These are phyloP conservation scores for Allomyces javanicus DNA, from an alignment of 192 early-diverging fungal species.

Conservation along the genomic window DNA sequence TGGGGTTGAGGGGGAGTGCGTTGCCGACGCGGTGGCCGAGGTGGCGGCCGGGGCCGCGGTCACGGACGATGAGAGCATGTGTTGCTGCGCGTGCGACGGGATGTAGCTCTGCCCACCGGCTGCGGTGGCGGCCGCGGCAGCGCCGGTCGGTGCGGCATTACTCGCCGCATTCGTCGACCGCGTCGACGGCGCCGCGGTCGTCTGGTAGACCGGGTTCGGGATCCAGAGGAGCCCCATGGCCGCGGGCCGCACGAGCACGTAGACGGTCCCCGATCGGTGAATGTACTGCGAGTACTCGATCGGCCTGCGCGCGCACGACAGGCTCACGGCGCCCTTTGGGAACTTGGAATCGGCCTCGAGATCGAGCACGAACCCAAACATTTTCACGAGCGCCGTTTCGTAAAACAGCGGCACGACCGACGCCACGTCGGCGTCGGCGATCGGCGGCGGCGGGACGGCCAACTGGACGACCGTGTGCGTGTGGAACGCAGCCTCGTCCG, in stretches of 20 bases:
- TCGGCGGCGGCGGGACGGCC: constrained; percentile 36
- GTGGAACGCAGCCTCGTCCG: constrained; percentile 80
- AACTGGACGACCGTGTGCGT: constrained; percentile 45
- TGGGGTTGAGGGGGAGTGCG: too few relatives aligned
- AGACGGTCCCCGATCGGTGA: constrained; percentile 73
- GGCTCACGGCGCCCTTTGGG: constrained; percentile 31
- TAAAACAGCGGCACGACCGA: constrained; percentile 29
- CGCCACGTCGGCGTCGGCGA: constrained; percentile 9
- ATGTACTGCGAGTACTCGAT: constrained; percentile 76
- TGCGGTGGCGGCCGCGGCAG: neutral
- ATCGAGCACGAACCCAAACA: constrained; percentile 74
- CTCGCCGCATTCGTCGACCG: neutral
- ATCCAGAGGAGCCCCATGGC: constrained; percentile 71
- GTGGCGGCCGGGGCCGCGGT: too few relatives aligned
- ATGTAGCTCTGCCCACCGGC: neutral
- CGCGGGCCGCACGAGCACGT: constrained; percentile 66
- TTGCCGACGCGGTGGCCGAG: too few relatives aligned
- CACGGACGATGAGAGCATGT: too few relatives aligned
- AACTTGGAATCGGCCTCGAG: constrained; percentile 69
- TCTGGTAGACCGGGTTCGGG: constrained; percentile 54
- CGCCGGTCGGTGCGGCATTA: neutral
- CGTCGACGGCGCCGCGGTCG: constrained; percentile 9
- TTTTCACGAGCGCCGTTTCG: constrained; percentile 58
- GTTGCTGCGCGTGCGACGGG: too few relatives aligned
- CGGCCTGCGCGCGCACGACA: constrained; percentile 35